These are phyloP conservation scores for Mesostigma viride DNA, from an alignment of 139 green algal genomes.

Conservation along the genomic window DNA sequence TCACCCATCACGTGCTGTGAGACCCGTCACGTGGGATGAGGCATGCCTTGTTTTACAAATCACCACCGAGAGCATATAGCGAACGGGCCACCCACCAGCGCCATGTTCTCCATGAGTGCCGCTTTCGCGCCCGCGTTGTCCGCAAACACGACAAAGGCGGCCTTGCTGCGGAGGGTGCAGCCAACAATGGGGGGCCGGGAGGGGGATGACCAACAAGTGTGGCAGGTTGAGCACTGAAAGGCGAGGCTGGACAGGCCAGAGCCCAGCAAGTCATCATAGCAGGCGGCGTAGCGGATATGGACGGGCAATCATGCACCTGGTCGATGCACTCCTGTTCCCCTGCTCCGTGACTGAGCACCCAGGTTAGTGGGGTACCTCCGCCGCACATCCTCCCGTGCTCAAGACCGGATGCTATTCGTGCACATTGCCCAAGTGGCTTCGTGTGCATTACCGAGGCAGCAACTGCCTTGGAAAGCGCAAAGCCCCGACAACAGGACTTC, in stretches of 20 bases:
- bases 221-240: background rate
- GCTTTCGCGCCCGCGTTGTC: constrained; percentile 16
- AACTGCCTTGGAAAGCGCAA: no score
- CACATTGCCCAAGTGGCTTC: no score
- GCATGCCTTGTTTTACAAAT: background rate
- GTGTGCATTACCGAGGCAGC: no score
- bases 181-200: background rate
- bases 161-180: constrained; percentile 11
- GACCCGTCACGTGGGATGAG: background rate
- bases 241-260: background rate
- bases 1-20: background rate
- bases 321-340: no score
- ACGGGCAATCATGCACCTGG: no score
- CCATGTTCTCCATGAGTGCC: constrained; percentile 65
- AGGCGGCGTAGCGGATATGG: background rate
- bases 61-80: no score
- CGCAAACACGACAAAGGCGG: constrained; percentile 74
- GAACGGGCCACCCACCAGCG: constrained; percentile 22
- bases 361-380: no score
- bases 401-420: no score
- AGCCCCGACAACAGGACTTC: no score
- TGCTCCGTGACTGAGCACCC: no score
- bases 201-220: background rate
- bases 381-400: no score
- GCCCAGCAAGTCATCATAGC: background rate